Evolutionary conservation across 2,329 filamentous ascomycete species (phyloP), one percentile per base, ranked within the genome.

Genomic region (Fusarium napiforme): DNA sequence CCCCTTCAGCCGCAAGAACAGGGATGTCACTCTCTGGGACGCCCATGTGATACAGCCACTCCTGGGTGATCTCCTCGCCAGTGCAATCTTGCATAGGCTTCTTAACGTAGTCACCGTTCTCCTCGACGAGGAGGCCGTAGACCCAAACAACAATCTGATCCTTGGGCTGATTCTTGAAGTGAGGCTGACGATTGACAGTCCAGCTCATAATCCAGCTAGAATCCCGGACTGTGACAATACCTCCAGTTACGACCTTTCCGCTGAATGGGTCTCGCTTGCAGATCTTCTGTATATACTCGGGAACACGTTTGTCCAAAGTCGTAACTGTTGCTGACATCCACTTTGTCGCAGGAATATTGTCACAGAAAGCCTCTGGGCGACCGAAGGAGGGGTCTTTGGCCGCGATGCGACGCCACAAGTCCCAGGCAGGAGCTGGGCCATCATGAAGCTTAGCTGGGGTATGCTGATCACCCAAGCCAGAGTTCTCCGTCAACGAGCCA

Each of bases 211-310:
- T 45, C 50, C 59, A 62, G 23, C 32, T 62, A 6, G 50, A 62
- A 32, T 62, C 59, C 4, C 50, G 50, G 16, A 28, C 59, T 15
- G 59, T 62, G 5, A 62, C 50, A 1, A 62, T 62, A 11, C 50
- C 59, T 23, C 59, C 59, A 7, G 59, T 62, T 4, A 62, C 50
- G 6, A 58, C 50, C 2, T 28, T 36, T 5, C 59, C 59, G 9
- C 59, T 57, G 21, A 62, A 62, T n/a, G 59, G 59, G 3, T 61
- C 59, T 37, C 59, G 59, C 23, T 57, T 61, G 15, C 59, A 61
- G 39, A 61, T 43, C 23, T 45, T 57, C 30, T 61, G 59, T 49
- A 61, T 45, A 12, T 57, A 61, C 15, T 57, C 59, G 4, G 59
- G 59, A 6, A 61, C 23, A 21, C 59, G 59, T 18, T 45, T 57